Evolutionary conservation across 495 filamentous ascomycete genomes (phyloP).

Genomic region (Amphirosellinia nigrospora): DNA sequence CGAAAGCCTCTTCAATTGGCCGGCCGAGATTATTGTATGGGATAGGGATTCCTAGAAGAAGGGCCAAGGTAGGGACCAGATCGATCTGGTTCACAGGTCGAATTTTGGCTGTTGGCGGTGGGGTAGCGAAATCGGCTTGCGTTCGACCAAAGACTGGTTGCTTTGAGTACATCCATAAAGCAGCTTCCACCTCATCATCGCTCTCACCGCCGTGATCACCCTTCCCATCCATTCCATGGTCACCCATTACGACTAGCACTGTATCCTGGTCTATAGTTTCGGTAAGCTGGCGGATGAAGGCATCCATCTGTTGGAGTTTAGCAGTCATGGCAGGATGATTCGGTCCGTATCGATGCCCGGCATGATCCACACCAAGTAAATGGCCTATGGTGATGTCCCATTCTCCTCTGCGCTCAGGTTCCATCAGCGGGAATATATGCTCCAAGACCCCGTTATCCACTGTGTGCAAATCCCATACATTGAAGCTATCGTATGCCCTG

Average conservation of each 20-base stretch:
- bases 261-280: constrained; percentile 80
- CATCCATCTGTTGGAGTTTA: constrained; percentile 92
- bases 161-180: constrained; percentile 98
- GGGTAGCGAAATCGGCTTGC: constrained; percentile 61
- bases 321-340: constrained; percentile 89
- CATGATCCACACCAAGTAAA: constrained; percentile 95
- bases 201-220: constrained; percentile 98
- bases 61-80: constrained; percentile 86
- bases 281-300: constrained; percentile 73
- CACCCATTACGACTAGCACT: constrained; percentile 92
- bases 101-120: constrained; percentile 76
- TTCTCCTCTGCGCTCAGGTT: constrained; percentile 62
- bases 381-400: constrained; percentile 96
- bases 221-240: constrained; percentile 97
- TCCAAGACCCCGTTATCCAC: constrained; percentile 96
- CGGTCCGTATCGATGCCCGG: constrained; percentile 93
- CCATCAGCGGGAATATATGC: constrained; percentile 84
- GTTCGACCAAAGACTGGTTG: constrained; percentile 80
- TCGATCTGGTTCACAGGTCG: constrained; percentile 94
- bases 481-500: constrained; percentile 90
- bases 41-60: constrained; percentile 89
- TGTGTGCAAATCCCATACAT: constrained; percentile 97
- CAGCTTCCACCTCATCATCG: constrained; percentile 91
- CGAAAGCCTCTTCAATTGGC: constrained; percentile 93
- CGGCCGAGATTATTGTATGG: constrained; percentile 97